Evolutionary conservation across 805 yeast genomes (phyloP).

Genomic region (Metschnikowia cubensis): DNA sequence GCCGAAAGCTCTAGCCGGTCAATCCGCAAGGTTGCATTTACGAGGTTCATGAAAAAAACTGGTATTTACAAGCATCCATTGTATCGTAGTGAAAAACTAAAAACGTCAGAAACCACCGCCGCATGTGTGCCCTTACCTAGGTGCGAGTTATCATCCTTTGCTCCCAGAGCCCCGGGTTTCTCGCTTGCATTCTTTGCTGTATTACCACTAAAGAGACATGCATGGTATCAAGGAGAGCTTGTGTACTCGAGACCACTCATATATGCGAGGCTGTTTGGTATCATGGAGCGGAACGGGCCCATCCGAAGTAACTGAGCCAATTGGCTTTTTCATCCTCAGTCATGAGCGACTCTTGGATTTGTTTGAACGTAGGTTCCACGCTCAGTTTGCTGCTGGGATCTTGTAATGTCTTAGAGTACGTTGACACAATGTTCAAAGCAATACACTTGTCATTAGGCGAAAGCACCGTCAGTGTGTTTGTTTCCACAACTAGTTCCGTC

Average conservation of each 20-base stretch:
- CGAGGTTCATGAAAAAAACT: background rate
- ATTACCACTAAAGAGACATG: background rate
- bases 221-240: background rate
- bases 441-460: conserved; percentile 15
- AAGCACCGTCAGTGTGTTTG: background rate
- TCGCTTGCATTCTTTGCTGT: background rate
- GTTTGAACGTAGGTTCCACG: conserved; percentile 8
- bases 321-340: conserved; percentile 8
- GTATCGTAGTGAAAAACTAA: background rate
- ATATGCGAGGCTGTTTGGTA: background rate
- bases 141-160: background rate
- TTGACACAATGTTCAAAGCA: conserved; percentile 10
- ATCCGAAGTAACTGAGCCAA: conserved; percentile 14
- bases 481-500: background rate
- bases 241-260: background rate
- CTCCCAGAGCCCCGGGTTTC: background rate
- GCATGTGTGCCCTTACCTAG: no score
- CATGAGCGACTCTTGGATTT: conserved; percentile 11
- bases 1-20: background rate
- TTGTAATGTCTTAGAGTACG: background rate
- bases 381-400: background rate
- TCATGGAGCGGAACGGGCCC: conserved; percentile 6
- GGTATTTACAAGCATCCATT: background rate
- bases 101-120: background rate
- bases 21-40: background rate